These are phyloP conservation scores for Candida sakaeoensis DNA, from an alignment of 805 yeast genomes.

Conservation along the genomic window DNA sequence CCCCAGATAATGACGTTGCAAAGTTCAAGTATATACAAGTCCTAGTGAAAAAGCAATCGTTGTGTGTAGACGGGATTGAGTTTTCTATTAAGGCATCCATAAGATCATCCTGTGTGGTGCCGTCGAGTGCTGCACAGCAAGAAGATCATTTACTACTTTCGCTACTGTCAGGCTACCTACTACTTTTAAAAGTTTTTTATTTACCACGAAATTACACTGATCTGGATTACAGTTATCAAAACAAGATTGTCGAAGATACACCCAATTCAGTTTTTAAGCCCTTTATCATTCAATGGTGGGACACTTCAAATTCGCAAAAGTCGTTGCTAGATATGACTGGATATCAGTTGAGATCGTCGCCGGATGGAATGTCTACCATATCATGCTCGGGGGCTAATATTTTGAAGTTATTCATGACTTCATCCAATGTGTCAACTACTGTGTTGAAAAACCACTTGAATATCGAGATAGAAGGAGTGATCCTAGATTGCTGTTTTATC, in stretches of 20 bases:
- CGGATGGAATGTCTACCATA: slow-evolving; percentile 36
- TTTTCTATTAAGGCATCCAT: slow-evolving; percentile 29
- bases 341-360: slow-evolving; percentile 28
- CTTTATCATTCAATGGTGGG: slow-evolving; percentile 52
- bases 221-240: slow-evolving; percentile 15
- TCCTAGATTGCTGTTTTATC: slow-evolving; percentile 42
- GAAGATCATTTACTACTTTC: slow-evolving; percentile 41
- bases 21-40: slow-evolving; percentile 17
- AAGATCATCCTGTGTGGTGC: slow-evolving; percentile 27
- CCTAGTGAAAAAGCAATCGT: slow-evolving; percentile 29
- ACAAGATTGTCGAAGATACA: slow-evolving; percentile 8
- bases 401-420: slow-evolving; percentile 36
- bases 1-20: neutral
- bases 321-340: slow-evolving; percentile 18
- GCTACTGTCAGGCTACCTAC: slow-evolving; percentile 36
- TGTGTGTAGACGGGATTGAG: slow-evolving; percentile 26
- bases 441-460: slow-evolving; percentile 36
- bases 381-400: slow-evolving; percentile 32
- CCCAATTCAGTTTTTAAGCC: slow-evolving; percentile 32
- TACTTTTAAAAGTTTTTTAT: slow-evolving; percentile 36
- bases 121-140: slow-evolving; percentile 12
- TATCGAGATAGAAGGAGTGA: slow-evolving; percentile 37
- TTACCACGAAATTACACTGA: slow-evolving; percentile 31
- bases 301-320: slow-evolving; percentile 14
- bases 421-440: slow-evolving; percentile 34